Base-by-base conservation (phyloP, 2,329 filamentous ascomycete species). In the Claviceps africana region DNA sequence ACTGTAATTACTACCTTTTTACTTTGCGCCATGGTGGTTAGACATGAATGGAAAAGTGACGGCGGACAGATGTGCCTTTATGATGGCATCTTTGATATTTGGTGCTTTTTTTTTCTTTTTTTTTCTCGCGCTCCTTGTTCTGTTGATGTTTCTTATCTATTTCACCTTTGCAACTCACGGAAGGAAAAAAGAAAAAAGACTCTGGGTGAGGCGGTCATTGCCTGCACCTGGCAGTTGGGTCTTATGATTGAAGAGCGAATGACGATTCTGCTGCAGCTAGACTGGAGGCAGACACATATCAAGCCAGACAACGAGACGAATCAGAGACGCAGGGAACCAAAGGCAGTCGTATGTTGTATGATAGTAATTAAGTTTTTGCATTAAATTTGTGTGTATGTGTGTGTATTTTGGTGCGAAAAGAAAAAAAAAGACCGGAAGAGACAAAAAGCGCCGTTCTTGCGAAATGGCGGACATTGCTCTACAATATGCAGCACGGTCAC, bases 301-400 rank as follows among this genome's bases (percentile, higher is more conserved):
- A 31, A 35, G 47, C 50, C 49, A 52, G 54, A 49, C 28, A 46
- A 51, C 19, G 49, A 52, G 52, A 46, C n/a, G 40, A 47, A 33
- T 39, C 4, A 47, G 39, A 28, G 40, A 22, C 15, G 33, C 43
- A n/a, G 47, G 47, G 22, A 33, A 47, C 17, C 44, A 19, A 53
- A 35, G 50, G 45, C 43, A 35, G n/a, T 25, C 31, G 45, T 19
- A 53, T 54, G 47, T 51, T 54, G 55, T 54, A 53, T 52, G 54
- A 68, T 52, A 51, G 42, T 51, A 51, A 47, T 49, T 44, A 44
- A 54, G 8, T 42, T 51, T 30, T 28, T 48, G 33, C 43, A n/a
- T 30, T 46, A 10, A 22, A n/a, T n/a, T n/a, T 37, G 22, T 11
- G 21, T 25, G 25, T 19, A 37, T 37, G 4, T 31, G 25, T 30